phyloP scores from a whole-genome alignment of 192 early-diverging fungal species.

The Borealophlyctis nickersoniae region DNA sequence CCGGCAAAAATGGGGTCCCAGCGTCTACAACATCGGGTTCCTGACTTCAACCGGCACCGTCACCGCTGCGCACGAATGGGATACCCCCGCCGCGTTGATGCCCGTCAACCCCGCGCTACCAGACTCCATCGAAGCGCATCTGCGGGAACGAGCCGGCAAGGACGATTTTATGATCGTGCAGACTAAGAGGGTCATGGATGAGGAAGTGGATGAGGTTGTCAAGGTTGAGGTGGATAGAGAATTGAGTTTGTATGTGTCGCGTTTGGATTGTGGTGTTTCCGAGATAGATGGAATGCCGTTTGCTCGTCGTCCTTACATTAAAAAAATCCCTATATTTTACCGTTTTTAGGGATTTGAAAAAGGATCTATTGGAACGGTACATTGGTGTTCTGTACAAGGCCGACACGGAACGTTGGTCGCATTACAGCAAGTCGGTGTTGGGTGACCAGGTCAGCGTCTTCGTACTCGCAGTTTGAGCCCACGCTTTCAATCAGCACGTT shows the following conservation, averaged over 20 bases:
- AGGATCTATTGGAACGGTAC: conserved; percentile 8
- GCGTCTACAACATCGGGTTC: conserved; percentile 14
- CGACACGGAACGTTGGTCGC: conserved; percentile 15
- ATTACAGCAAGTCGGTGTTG: conserved; percentile 9
- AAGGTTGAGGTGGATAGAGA: background rate
- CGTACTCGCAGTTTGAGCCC: too few relatives aligned
- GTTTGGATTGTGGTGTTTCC: too few relatives aligned
- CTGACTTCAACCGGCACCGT: conserved; percentile 4
- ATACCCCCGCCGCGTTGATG: conserved; percentile 10
- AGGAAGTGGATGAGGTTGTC: background rate
- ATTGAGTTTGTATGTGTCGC: background rate
- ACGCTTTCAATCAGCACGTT: too few relatives aligned
- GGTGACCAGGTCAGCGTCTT: conserved; percentile 1
- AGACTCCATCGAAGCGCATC: background rate
- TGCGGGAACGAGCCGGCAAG: background rate
- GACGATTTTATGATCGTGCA: conserved; percentile 2
- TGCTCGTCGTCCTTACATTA: too few relatives aligned
- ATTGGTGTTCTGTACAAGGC: conserved; percentile 16
- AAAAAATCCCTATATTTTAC: too few relatives aligned
- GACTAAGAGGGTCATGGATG: conserved; percentile 1
- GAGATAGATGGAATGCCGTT: too few relatives aligned
- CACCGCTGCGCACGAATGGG: conserved; percentile 18
- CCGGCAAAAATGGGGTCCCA: conserved; percentile 5
- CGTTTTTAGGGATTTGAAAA: background rate
- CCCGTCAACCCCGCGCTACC: background rate